Percentiles rank a stretch among this genome's conserved stretches.
phyloP scores from a whole-genome alignment of 768 basidiomycete genomes.

The Macrolepiota dolichaula region DNA sequence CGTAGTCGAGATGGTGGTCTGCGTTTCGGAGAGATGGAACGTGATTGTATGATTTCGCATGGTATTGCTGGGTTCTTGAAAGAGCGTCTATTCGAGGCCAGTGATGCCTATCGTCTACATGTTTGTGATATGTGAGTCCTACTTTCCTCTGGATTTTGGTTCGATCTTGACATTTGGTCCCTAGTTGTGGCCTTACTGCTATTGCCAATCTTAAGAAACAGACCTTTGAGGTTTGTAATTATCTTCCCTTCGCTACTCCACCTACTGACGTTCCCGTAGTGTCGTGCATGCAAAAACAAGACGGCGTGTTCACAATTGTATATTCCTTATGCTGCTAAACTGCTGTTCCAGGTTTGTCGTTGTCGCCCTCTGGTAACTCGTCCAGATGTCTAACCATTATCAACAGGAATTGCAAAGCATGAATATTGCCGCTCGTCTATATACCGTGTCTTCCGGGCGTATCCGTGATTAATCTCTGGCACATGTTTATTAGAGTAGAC shows the following conservation, averaged over 20 bases:
- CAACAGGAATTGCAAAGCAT: slow-evolving; percentile 87
- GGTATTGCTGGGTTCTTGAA: slow-evolving; percentile 98
- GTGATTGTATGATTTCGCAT: slow-evolving; percentile 99
- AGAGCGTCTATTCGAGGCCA: slow-evolving; percentile 93
- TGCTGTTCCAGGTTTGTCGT: slow-evolving; percentile 84
- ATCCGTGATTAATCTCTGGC: slow-evolving; percentile 57
- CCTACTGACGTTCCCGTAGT: slow-evolving; percentile 34
- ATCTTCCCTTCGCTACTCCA: background rate
- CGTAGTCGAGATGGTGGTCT: slow-evolving; percentile 97
- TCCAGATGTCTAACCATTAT: background rate
- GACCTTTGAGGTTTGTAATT: slow-evolving; percentile 71
- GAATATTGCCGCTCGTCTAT: slow-evolving; percentile 89
- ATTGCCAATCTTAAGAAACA: slow-evolving; percentile 99
- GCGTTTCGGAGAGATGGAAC: slow-evolving; percentile 99
- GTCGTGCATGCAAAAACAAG: slow-evolving; percentile 96
- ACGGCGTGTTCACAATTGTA: slow-evolving; percentile 89
- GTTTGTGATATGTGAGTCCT: slow-evolving; percentile 90
- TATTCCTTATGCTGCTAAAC: slow-evolving; percentile 95
- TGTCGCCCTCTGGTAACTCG: background rate
- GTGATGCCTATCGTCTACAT: slow-evolving; percentile 90
- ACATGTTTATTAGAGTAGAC: slow-evolving; percentile 24
- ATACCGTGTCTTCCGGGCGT: slow-evolving; percentile 84
- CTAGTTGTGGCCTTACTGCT: slow-evolving; percentile 90
- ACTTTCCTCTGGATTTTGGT: background rate
- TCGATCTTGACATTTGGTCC: slow-evolving; percentile 14